phyloP scores from a whole-genome alignment of 139 green algal genomes.

The Coelastrella sp. region DNA sequence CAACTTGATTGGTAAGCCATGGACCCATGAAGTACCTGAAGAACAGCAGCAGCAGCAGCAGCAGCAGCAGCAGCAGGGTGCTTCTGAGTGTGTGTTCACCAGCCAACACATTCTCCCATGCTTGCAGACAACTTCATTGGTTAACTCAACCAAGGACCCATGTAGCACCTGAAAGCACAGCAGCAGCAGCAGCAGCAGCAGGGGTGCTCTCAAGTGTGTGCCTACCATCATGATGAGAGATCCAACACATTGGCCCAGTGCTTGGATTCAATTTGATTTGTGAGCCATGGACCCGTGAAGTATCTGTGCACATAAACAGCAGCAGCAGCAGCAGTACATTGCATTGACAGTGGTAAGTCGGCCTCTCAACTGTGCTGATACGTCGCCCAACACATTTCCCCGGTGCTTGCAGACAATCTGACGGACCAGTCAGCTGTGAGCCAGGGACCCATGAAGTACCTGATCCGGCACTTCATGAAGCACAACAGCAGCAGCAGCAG shows the following conservation, averaged over 20 bases:
- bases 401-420: too few species aligned
- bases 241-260: conserved; percentile 42
- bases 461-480: too few species aligned
- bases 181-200: too few species aligned
- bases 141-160: not conserved
- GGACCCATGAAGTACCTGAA: conserved; percentile 42
- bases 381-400: conserved; percentile 30
- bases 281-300: conserved; percentile 38
- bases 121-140: not conserved
- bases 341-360: too few species aligned
- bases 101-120: conserved; percentile 30
- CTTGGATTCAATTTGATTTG: conserved; percentile 14
- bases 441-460: too few species aligned
- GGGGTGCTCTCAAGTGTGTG: too few species aligned
- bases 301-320: conserved; percentile 2
- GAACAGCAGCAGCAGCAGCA: not conserved
- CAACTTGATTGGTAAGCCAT: conserved; percentile 33
- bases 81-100: too few species aligned
- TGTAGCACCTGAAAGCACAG: not conserved
- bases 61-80: too few species aligned
- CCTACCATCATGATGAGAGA: conserved; percentile 11
- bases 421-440: too few species aligned
- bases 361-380: too few species aligned
- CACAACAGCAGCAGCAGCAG: conserved; percentile 3
- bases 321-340: too few species aligned